Conservation (phyloP, 75 land plant species). For the Picea sitchensis region DNA sequence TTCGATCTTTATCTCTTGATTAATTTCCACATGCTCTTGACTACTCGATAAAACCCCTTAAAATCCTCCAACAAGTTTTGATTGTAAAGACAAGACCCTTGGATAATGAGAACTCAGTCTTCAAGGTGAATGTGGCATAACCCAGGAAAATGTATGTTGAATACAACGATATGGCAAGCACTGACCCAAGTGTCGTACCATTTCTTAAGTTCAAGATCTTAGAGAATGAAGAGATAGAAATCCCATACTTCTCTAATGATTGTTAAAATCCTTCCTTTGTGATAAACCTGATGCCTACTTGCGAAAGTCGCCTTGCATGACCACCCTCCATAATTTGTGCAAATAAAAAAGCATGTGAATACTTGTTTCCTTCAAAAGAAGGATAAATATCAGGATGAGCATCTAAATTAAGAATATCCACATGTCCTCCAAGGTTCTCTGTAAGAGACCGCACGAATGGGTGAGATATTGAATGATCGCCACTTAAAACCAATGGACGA, state of each 20-base stretch:
- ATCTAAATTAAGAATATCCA: constrained; percentile 97
- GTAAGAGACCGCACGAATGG: constrained; percentile 92
- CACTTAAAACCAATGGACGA: constrained; percentile 88
- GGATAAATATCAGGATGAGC: constrained; percentile 99
- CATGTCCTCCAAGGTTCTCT: constrained; percentile 91
- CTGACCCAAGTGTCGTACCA: constrained; percentile 85
- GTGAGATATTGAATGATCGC: constrained; percentile 94
- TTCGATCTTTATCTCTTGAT: too few relatives aligned
- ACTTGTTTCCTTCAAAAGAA: constrained; percentile 92
- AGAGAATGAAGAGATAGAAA: too few relatives aligned
- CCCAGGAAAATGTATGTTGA: too few relatives aligned
- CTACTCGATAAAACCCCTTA: too few relatives aligned
- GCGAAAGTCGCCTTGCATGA: constrained; percentile 91
- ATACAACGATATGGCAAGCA: background rate
- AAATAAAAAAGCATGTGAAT: constrained; percentile 97
- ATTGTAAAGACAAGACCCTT: too few relatives aligned
- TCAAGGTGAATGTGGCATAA: too few relatives aligned
- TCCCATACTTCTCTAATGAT: background rate
- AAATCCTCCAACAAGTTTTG: background rate
- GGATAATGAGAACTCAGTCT: too few relatives aligned
- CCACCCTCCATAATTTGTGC: constrained; percentile 99
- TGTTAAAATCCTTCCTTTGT: constrained; percentile 90
- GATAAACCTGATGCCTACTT: constrained; percentile 93
- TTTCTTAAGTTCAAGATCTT: too few relatives aligned
- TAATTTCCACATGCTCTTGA: too few relatives aligned